These are phyloP conservation scores for Geotrichum australiense DNA, from an alignment of 1,139 yeast genomes.

Conservation along the genomic window DNA sequence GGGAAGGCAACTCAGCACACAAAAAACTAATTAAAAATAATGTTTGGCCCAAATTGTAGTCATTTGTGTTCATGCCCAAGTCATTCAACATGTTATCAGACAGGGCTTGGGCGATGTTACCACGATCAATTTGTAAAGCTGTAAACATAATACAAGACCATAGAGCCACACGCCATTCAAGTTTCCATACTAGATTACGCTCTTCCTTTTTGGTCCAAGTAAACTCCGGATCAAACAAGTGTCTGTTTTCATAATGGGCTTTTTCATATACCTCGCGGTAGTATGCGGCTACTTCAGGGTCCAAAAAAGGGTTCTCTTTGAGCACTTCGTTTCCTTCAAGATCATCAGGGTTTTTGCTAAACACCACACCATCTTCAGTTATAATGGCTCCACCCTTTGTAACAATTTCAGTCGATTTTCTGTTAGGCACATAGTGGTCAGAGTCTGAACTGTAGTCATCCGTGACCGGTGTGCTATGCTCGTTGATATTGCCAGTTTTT, in stretches of 20 bases:
- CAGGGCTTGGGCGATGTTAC: constrained; percentile 45
- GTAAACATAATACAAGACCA: constrained; percentile 46
- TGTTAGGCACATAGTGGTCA: too few species aligned
- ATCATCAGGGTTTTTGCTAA: neutral
- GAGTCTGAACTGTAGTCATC: too few species aligned
- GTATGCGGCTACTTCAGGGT: constrained; percentile 40
- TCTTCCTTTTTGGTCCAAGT: constrained; percentile 47
- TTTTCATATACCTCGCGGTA: constrained; percentile 40
- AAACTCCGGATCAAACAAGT: constrained; percentile 42
- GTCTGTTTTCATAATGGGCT: constrained; percentile 41
- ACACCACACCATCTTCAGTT: constrained; percentile 21
- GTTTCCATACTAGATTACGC: constrained; percentile 36
- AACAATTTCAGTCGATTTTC: constrained; percentile 16
- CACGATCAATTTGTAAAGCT: constrained; percentile 47
- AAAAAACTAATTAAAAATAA: constrained; percentile 41
- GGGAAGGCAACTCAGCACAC: constrained; percentile 48
- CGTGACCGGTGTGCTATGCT: too few species aligned
- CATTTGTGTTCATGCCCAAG: constrained; percentile 41
- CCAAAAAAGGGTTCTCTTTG: constrained; percentile 26
- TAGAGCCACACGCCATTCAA: constrained; percentile 40
- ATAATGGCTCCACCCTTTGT: constrained; percentile 22
- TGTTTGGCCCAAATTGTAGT: constrained; percentile 45
- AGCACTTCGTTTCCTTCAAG: neutral
- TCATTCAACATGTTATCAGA: constrained; percentile 45
- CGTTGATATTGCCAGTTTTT: too few species aligned